Evolutionary conservation across 169 alveolate species (phyloP).

Genomic region (Neospora caninum): DNA sequence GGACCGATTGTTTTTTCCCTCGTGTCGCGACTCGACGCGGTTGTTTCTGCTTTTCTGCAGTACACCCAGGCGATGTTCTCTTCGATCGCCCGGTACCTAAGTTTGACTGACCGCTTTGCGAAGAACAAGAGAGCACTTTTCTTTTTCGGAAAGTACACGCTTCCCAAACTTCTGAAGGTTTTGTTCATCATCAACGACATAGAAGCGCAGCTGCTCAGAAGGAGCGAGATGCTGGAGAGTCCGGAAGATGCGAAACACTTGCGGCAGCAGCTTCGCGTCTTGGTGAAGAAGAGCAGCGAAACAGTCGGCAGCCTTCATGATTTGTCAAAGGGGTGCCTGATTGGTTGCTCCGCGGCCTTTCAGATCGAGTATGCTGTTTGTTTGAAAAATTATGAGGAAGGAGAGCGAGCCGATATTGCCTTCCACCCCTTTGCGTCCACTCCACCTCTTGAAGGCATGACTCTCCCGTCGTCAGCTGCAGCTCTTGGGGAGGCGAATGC

Average conservation of each 20-base stretch:
- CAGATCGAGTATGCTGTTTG: neutral
- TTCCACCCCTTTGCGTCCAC: neutral
- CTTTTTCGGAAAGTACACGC: slow-evolving; percentile 50
- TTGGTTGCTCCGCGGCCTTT: neutral
- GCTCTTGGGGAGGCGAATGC: neutral
- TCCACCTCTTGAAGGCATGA: neutral
- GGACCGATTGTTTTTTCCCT: slow-evolving; percentile 29
- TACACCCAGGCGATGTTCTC: neutral
- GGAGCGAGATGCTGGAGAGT: neutral
- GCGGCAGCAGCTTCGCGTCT: neutral
- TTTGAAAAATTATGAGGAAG: neutral
- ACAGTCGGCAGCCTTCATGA: neutral
- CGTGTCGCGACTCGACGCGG: slow-evolving; percentile 30
- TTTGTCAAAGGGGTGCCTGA: neutral
- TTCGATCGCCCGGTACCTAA: slow-evolving; percentile 42
- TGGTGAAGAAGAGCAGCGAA: neutral
- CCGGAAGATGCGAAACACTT: neutral
- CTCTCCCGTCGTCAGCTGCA: neutral
- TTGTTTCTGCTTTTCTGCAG: neutral
- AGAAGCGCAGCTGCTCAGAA: neutral
- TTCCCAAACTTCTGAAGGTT: slow-evolving; percentile 48
- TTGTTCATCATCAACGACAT: neutral
- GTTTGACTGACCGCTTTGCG: slow-evolving; percentile 12
- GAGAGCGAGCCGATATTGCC: neutral
- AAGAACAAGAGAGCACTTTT: slow-evolving; percentile 53